Percentiles rank a stretch among this genome's conserved stretches.
phyloP scores from a whole-genome alignment of 2,329 filamentous ascomycete species.

The Leptographium galeiforme region DNA sequence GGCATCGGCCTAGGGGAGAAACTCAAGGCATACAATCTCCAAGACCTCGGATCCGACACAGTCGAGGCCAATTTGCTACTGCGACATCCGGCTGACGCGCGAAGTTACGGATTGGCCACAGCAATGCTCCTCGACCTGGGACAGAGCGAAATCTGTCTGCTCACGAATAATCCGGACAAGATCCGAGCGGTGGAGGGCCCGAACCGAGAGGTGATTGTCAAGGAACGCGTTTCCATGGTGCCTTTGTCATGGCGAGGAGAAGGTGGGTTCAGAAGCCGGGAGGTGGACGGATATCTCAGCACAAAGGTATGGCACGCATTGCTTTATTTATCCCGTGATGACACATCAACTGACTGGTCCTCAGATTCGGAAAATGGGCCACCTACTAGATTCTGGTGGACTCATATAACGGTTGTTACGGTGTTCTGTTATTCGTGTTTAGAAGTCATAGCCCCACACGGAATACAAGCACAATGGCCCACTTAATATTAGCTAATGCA shows the following conservation, averaged over 20 bases:
- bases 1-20: constrained; percentile 93
- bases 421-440: not conserved
- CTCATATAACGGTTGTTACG: constrained; percentile 1
- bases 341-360: not conserved
- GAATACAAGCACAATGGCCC: too few species aligned
- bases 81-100: constrained; percentile 83
- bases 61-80: constrained; percentile 90
- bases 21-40: constrained; percentile 93
- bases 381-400: constrained; percentile 48
- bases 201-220: constrained; percentile 73
- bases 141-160: constrained; percentile 59
- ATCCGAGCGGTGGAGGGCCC: constrained; percentile 88
- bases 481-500: too few species aligned
- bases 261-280: constrained; percentile 70
- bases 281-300: constrained; percentile 86
- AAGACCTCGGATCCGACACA: constrained; percentile 93
- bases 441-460: not conserved
- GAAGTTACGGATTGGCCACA: constrained; percentile 92
- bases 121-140: constrained; percentile 85
- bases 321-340: not conserved
- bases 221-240: constrained; percentile 87
- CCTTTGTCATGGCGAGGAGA: constrained; percentile 83
- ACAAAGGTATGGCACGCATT: constrained; percentile 61
- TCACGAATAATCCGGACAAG: constrained; percentile 98
- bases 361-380: constrained; percentile 79